A percentile compares a stretch with the other conserved stretches of the same genome.
Evolutionary conservation across 345 rosid species (phyloP).

Genomic region (Arabidopsis arenosa): DNA sequence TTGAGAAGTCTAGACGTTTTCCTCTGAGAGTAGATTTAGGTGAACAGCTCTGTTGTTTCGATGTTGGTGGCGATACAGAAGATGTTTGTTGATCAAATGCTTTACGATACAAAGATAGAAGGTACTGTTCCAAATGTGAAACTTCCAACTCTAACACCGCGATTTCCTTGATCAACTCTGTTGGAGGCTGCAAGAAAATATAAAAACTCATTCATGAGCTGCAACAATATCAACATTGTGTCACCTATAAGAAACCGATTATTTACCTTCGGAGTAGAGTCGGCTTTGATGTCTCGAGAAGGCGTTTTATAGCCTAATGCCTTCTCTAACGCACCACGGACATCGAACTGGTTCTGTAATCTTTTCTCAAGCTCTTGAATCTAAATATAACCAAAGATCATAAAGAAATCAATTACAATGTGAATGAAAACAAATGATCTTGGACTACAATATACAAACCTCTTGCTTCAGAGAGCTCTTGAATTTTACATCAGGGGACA

Average conservation of each 20-base stretch:
- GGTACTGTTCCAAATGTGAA: constrained; percentile 87
- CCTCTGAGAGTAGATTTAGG: constrained; percentile 56
- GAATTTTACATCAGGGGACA: constrained; percentile 51
- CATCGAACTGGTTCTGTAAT: constrained; percentile 81
- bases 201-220: not conserved
- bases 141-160: constrained; percentile 92
- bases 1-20: constrained; percentile 53
- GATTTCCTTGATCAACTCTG: constrained; percentile 84
- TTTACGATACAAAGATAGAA: constrained; percentile 82
- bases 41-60: constrained; percentile 54
- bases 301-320: constrained; percentile 76
- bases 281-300: constrained; percentile 53
- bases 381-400: constrained; percentile 50
- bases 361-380: constrained; percentile 89
- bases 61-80: constrained; percentile 63
- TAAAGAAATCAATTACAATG: not conserved
- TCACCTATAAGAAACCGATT: not conserved
- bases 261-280: constrained; percentile 36
- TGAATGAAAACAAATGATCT: too few species aligned
- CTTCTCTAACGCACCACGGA: constrained; percentile 76
- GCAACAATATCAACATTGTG: constrained; percentile 1
- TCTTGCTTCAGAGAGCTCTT: constrained; percentile 78
- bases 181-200: constrained; percentile 63
- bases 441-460: constrained; percentile 51
- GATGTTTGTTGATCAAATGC: constrained; percentile 83